Evolutionary conservation across 1,284 basidiomycete genomes (phyloP), one percentile per base, ranked within the genome.

Genomic region (Pyrrhoderma noxium): DNA sequence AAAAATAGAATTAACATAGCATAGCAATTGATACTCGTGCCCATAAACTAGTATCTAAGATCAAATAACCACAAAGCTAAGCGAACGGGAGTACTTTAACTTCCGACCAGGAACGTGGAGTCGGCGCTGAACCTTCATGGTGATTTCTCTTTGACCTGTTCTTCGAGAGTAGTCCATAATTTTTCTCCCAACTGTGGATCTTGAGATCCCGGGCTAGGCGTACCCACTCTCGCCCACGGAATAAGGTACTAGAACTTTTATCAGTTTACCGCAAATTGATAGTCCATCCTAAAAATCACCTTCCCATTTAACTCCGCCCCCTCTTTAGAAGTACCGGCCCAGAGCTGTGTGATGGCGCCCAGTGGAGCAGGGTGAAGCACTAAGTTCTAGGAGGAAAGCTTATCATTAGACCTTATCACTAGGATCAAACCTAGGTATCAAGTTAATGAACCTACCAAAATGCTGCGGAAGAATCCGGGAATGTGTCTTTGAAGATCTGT

Each of bases 291-390:
- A 14, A n/a, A 5, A 5, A 5, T 18, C 21, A 60, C 62, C 52
- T 70, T 67, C 8, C 71, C 72, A 51, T 69, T 70, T 3, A 70
- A 52, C 1, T 67, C 58, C 0, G 57, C 61, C 0, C 64, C 67
- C 44, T 73, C 70, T 0, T 67, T 60, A 14, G 70, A 59, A 1
- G 78, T 76, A 0, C 70, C 77, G 1, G 72, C 73, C 59, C 69
- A 81, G 9, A 81, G 60, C 58, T 73, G 72, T 0, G 70, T 67
- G 7, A 72, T 54, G 3, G 69, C 70, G 27, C 74, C 69, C 14
- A 64, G 57, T 0, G 58, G 25, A 1, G 60, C 14, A 40, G 38
- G 38, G 38, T 51, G 27, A 54, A 54, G 22, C 18, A 59, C 27
- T 27, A 42, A 51, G 35, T 47, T 53, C 58, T 56, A 45, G n/a